Conservation (phyloP, 305 asterid genomes). For the Fraxinus sp. region DNA sequence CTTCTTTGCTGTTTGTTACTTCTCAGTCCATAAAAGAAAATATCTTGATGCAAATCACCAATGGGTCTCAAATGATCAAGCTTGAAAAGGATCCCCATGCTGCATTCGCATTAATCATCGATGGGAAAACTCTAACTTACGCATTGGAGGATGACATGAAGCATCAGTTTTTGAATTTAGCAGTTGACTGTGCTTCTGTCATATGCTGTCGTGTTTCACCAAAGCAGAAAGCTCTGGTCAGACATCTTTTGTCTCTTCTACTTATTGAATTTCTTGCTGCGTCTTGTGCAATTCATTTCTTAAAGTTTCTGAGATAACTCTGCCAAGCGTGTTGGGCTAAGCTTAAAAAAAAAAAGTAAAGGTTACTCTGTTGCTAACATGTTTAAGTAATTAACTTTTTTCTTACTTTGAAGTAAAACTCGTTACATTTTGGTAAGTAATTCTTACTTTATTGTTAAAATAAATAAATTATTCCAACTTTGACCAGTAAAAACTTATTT, state of each 20-base stretch:
- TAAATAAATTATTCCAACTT: constrained; percentile 4
- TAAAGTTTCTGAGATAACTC: constrained; percentile 3
- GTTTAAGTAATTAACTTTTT: neutral
- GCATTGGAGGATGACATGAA: constrained; percentile 69
- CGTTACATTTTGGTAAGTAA: neutral
- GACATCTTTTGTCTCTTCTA: constrained; percentile 14
- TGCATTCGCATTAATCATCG: constrained; percentile 73
- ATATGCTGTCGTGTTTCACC: constrained; percentile 90
- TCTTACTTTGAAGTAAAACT: neutral
- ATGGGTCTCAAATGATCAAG: constrained; percentile 60
- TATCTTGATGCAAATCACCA: constrained; percentile 56
- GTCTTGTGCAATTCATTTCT: constrained; percentile 10
- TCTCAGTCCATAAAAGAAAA: constrained; percentile 59
- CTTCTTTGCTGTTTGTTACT: constrained; percentile 17
- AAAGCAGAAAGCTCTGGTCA: constrained; percentile 78
- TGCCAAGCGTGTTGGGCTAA: neutral
- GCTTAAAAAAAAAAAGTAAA: neutral
- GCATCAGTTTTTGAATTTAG: constrained; percentile 56
- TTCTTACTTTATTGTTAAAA: neutral
- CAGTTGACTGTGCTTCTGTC: constrained; percentile 70
- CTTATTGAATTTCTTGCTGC: neutral
- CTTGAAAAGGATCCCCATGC: constrained; percentile 56
- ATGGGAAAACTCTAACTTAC: constrained; percentile 62
- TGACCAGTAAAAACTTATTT: neutral
- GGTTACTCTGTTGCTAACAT: neutral